A percentile compares a stretch with the other conserved stretches of the same genome.
These are phyloP conservation scores for Furcasterigmium furcatum DNA, from an alignment of 2,329 filamentous ascomycete genomes.

Conservation along the genomic window DNA sequence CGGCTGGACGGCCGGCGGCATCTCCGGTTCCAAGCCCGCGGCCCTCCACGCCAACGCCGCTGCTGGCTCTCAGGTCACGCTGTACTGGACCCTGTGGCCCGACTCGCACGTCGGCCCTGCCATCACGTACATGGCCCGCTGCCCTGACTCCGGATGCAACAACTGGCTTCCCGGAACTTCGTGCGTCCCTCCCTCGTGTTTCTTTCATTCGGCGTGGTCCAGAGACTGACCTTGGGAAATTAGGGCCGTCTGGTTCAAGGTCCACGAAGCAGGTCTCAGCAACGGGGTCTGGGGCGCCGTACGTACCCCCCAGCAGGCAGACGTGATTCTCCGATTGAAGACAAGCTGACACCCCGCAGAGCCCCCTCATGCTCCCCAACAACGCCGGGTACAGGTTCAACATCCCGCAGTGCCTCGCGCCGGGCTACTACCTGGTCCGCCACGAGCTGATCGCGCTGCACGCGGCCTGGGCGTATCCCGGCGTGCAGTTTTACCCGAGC, in stretches of 20 bases:
- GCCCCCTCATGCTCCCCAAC: conserved; percentile 36
- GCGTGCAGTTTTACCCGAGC: conserved; percentile 56
- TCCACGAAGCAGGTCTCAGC: conserved; percentile 44
- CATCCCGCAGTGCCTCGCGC: conserved; percentile 47
- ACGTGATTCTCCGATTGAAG: no score
- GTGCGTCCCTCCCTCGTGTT: conserved; percentile 2
- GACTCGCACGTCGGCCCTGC: conserved; percentile 50
- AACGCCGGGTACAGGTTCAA: conserved; percentile 45
- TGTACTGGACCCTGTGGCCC: conserved; percentile 52
- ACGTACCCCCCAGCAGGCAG: conserved; percentile 15
- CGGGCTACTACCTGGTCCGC: conserved; percentile 55
- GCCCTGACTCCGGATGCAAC: conserved; percentile 48
- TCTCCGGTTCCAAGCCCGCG: conserved; percentile 46
- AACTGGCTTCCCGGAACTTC: conserved; percentile 38
- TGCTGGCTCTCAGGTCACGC: conserved; percentile 49
- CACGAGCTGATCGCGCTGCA: conserved; percentile 57
- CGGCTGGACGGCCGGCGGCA: conserved; percentile 46
- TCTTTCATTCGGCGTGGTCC: no score
- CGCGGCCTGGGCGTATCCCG: conserved; percentile 42
- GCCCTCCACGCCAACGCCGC: conserved; percentile 48
- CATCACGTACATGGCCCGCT: conserved; percentile 59
- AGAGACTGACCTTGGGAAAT: no score
- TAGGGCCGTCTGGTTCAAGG: conserved; percentile 51
- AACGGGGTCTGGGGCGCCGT: conserved; percentile 43
- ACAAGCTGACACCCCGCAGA: conserved; percentile 17